Evolutionary conservation across 2,329 filamentous ascomycete species (phyloP).

Genomic region (Rutstroemia sp.): DNA sequence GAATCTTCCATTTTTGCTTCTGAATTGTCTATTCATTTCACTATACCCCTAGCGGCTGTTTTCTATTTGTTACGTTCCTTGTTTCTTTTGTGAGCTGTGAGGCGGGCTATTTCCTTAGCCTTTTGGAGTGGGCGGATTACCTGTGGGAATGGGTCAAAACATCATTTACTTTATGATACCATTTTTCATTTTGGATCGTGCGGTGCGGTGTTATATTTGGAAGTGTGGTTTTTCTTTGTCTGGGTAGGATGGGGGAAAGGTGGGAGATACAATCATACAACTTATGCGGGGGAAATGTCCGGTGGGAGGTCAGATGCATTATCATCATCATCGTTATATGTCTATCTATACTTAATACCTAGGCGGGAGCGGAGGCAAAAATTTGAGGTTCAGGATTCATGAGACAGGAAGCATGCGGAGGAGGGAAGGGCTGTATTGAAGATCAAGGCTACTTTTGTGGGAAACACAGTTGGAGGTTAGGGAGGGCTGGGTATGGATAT

Average conservation of each 20-base stretch:
- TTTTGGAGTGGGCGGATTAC: not conserved
- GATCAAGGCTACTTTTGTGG: not conserved
- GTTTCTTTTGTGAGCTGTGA: conserved; percentile 6
- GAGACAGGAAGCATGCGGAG: not conserved
- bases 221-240: conserved; percentile 3
- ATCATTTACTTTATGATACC: conserved; percentile 5
- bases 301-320: not conserved
- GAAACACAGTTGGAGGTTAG: not conserved
- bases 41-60: conserved; percentile 8
- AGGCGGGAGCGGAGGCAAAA: not conserved
- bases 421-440: not conserved
- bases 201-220: conserved; percentile 3
- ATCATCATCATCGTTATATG: not conserved
- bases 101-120: not conserved
- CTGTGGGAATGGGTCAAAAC: conserved; percentile 3
- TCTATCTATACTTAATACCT: conserved; percentile 1
- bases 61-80: conserved; percentile 7
- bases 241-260: not conserved
- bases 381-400: not conserved
- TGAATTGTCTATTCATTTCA: conserved; percentile 2
- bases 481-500: not conserved
- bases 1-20: conserved; percentile 3
- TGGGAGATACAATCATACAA: not conserved
- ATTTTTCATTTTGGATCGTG: conserved; percentile 1
- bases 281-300: not conserved